A percentile compares a stretch with the other conserved stretches of the same genome.
phyloP scores from a whole-genome alignment of 352 stramenopile genomes.

The Globisporangium megalacanthum region DNA sequence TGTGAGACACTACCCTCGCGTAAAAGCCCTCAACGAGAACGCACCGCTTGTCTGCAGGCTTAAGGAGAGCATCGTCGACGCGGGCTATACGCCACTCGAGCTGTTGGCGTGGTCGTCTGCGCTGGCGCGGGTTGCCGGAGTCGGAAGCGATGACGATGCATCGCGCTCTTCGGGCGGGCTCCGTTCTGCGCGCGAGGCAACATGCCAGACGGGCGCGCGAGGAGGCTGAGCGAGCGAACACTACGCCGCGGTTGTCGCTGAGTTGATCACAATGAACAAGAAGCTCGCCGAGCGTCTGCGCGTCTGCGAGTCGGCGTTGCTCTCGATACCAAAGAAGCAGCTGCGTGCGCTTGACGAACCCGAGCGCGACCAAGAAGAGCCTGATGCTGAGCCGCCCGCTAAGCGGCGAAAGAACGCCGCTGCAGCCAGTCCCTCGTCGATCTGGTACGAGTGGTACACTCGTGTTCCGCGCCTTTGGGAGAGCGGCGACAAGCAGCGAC shows the following conservation, averaged over 20 bases:
- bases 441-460: constrained; percentile 1
- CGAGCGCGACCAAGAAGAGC: background rate
- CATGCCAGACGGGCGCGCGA: background rate
- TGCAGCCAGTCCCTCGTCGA: background rate
- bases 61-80: background rate
- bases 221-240: background rate
- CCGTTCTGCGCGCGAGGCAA: background rate
- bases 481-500: background rate
- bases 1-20: background rate
- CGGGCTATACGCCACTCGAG: background rate
- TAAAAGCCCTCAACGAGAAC: background rate
- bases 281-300: background rate
- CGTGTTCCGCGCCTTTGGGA: background rate
- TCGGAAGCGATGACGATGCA: background rate
- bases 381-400: background rate
- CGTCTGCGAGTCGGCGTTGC: background rate
- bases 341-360: background rate
- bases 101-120: background rate
- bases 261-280: background rate
- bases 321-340: background rate
- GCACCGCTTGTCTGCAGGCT: background rate
- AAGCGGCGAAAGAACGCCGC: background rate
- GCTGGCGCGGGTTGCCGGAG: background rate
- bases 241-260: background rate
- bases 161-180: too few species aligned